These are phyloP conservation scores for Chamaecrista fasciculata DNA, from an alignment of 306 rosid species.

Conservation along the genomic window DNA sequence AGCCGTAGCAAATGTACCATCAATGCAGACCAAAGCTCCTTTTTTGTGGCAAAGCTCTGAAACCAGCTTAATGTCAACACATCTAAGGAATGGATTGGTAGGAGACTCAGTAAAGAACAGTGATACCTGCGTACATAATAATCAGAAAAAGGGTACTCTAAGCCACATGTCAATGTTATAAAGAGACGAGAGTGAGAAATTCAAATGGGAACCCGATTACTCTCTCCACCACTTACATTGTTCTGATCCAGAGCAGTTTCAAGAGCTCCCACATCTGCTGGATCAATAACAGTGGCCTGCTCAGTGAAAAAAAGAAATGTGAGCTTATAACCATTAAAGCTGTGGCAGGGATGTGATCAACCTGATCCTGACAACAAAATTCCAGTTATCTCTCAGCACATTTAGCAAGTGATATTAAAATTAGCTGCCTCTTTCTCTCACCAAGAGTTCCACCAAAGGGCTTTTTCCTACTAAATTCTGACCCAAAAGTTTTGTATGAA, in stretches of 20 bases:
- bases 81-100: constrained; percentile 93
- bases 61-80: constrained; percentile 88
- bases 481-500: neutral
- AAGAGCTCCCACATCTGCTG: constrained; percentile 72
- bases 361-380: constrained; percentile 3
- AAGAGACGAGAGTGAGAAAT: no score
- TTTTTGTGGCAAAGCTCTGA: constrained; percentile 81
- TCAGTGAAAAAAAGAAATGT: neutral
- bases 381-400: neutral
- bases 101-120: constrained; percentile 96
- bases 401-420: neutral
- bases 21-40: constrained; percentile 88
- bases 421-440: neutral
- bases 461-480: neutral
- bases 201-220: neutral
- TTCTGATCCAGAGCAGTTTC: constrained; percentile 71
- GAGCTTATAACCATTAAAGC: constrained; percentile 22
- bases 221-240: constrained; percentile 54
- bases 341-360: neutral
- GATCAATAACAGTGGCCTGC: constrained; percentile 85
- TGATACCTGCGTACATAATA: constrained; percentile 71
- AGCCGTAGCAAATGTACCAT: constrained; percentile 97
- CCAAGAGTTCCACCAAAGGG: neutral
- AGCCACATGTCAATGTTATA: neutral
- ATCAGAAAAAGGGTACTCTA: constrained; percentile 15